Conservation (phyloP, 352 stramenopile genomes). For the Globisporangium barbulae region DNA sequence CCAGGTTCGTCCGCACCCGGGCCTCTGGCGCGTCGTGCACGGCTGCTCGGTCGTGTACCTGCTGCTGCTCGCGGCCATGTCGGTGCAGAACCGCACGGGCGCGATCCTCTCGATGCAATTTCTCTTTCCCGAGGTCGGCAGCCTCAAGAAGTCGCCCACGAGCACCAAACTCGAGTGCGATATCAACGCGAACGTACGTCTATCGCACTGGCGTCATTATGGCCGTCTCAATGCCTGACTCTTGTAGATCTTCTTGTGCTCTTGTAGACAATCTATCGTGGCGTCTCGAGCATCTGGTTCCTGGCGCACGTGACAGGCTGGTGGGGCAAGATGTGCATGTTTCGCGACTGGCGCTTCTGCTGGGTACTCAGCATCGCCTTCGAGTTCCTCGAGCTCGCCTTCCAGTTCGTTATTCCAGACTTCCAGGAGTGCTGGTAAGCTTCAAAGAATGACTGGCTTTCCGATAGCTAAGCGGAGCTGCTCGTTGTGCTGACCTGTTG, state of each 20-base stretch:
- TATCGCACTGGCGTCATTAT: neutral
- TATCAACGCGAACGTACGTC: slow-evolving; percentile 47
- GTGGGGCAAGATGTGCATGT: slow-evolving; percentile 94
- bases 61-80: slow-evolving; percentile 58
- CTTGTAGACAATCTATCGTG: slow-evolving; percentile 50
- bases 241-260: neutral
- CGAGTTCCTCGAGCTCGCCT: slow-evolving; percentile 86
- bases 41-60: slow-evolving; percentile 77
- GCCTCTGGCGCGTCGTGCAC: slow-evolving; percentile 77
- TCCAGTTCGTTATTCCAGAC: slow-evolving; percentile 90
- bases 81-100: slow-evolving; percentile 65
- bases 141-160: slow-evolving; percentile 26
- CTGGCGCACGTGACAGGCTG: slow-evolving; percentile 81
- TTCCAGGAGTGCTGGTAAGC: slow-evolving; percentile 92
- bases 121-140: slow-evolving; percentile 69
- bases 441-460: neutral
- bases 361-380: slow-evolving; percentile 90
- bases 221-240: too few species aligned
- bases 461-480: neutral
- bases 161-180: slow-evolving; percentile 47
- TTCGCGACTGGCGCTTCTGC: slow-evolving; percentile 92
- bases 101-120: slow-evolving; percentile 67
- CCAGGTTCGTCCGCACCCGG: slow-evolving; percentile 60
- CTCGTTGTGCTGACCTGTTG: neutral
- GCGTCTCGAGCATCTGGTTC: slow-evolving; percentile 83